Evolutionary conservation across 371 early-diverging fungal genomes (phyloP).

Genomic region (Mucor circinelloides): DNA sequence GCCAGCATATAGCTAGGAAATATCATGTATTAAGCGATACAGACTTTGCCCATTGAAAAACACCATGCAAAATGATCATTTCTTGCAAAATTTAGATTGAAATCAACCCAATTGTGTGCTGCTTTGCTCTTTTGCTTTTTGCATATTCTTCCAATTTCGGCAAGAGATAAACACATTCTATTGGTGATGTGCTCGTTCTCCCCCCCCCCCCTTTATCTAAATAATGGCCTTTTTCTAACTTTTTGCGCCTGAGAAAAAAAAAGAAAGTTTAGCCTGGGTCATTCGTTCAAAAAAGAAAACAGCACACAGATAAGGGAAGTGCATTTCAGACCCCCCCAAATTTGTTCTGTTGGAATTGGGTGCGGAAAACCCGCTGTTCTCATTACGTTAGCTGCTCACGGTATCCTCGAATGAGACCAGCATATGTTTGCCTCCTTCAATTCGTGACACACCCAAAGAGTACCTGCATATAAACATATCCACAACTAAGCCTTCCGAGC

Average conservation of each 20-base stretch:
- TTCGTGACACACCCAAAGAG: not conserved
- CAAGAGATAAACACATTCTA: constrained; percentile 3
- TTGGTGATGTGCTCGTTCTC: not conserved
- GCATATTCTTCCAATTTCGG: constrained; percentile 10
- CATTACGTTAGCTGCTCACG: not conserved
- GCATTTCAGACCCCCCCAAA: not conserved
- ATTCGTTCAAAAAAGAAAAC: not conserved
- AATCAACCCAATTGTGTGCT: constrained; percentile 1
- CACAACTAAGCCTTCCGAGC: not conserved
- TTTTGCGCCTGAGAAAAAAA: constrained; percentile 2
- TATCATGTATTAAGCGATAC: not conserved
- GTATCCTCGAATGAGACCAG: not conserved
- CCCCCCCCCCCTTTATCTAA: not conserved
- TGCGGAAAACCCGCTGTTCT: not conserved
- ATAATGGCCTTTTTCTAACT: not conserved
- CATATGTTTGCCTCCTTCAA: not conserved
- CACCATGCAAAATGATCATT: not conserved
- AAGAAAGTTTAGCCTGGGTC: constrained; percentile 3
- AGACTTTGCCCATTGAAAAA: not conserved
- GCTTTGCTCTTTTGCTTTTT: not conserved
- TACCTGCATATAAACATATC: not conserved
- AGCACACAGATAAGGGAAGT: not conserved
- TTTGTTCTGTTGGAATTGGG: not conserved
- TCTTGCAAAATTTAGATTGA: not conserved
- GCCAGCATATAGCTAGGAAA: not conserved